These are phyloP conservation scores for Ophiostoma novo-ulmi DNA, from an alignment of 2,329 filamentous ascomycete genomes.

Conservation along the genomic window DNA sequence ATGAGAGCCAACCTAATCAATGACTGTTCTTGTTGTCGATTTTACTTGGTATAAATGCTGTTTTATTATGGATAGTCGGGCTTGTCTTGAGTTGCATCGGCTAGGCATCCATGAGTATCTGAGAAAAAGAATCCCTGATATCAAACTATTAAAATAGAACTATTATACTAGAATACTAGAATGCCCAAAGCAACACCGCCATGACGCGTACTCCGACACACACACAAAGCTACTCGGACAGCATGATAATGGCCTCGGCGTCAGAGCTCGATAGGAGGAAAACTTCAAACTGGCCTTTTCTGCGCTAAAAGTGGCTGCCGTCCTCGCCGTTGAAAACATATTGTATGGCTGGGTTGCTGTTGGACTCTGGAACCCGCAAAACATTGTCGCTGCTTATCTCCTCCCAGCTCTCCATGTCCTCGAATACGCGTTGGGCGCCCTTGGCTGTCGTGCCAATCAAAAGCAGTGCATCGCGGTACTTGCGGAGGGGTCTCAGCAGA, in stretches of 20 bases:
- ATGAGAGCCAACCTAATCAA: too few species aligned
- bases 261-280: not conserved
- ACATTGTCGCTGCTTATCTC: not conserved
- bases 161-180: too few species aligned
- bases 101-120: too few species aligned
- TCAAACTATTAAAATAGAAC: too few species aligned
- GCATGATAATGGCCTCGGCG: not conserved
- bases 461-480: not conserved
- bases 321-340: not conserved
- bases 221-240: not conserved
- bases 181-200: too few species aligned
- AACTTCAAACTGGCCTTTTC: not conserved
- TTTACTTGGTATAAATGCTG: too few species aligned
- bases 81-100: too few species aligned
- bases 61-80: too few species aligned
- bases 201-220: too few species aligned
- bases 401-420: not conserved
- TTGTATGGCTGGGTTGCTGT: not conserved
- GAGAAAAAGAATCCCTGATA: too few species aligned
- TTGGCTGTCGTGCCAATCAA: not conserved
- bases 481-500: not conserved
- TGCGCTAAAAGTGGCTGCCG: not conserved
- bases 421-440: not conserved
- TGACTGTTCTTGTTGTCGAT: too few species aligned
- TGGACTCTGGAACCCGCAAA: not conserved